These are phyloP conservation scores for Candida chauliodis DNA, from an alignment of 805 yeast genomes.

Conservation along the genomic window DNA sequence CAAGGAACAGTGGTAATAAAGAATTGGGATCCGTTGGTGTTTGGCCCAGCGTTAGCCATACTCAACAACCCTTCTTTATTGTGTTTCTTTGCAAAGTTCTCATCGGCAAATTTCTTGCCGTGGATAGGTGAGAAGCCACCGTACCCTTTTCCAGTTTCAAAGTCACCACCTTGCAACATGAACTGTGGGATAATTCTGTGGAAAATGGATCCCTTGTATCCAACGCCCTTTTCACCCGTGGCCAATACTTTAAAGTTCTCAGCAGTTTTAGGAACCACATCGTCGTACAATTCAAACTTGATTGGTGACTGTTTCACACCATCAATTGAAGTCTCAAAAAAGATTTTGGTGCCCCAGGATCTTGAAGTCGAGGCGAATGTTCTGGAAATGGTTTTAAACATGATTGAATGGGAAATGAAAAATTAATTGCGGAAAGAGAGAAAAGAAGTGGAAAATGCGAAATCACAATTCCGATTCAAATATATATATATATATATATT, in stretches of 20 bases:
- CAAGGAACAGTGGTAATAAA: constrained; percentile 82
- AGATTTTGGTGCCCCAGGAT: constrained; percentile 51
- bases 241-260: constrained; percentile 93
- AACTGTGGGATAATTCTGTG: constrained; percentile 47
- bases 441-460: background rate
- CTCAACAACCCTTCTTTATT: constrained; percentile 76
- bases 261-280: constrained; percentile 91
- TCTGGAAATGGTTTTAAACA: constrained; percentile 34
- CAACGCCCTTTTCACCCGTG: constrained; percentile 51
- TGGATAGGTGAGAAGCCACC: constrained; percentile 47
- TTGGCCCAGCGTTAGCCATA: constrained; percentile 98
- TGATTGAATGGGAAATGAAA: no score
- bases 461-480: background rate
- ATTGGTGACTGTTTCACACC: constrained; percentile 44
- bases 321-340: constrained; percentile 53
- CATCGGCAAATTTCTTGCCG: constrained; percentile 75
- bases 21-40: constrained; percentile 97
- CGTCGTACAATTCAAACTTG: constrained; percentile 64
- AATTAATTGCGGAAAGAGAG: constrained; percentile 1
- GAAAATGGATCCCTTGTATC: constrained; percentile 43
- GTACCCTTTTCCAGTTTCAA: constrained; percentile 43
- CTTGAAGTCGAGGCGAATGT: constrained; percentile 47
- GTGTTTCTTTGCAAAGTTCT: constrained; percentile 72
- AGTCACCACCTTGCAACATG: constrained; percentile 50
- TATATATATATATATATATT: background rate